These are phyloP conservation scores for Chaetomidium leptoderma DNA, from an alignment of 495 filamentous ascomycete species.

Conservation along the genomic window DNA sequence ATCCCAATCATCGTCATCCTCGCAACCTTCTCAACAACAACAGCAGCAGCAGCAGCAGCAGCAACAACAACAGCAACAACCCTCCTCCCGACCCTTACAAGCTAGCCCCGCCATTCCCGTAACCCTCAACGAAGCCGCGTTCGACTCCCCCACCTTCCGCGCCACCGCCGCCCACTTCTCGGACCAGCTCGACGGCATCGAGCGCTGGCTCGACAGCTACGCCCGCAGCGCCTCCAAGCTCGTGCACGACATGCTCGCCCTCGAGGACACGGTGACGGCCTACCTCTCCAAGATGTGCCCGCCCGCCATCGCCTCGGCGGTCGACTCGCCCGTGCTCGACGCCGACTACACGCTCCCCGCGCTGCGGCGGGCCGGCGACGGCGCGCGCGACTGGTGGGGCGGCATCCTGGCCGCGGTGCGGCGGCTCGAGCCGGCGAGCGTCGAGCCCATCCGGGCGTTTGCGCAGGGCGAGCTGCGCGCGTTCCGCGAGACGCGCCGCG, in stretches of 20 bases:
- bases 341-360: slow-evolving; percentile 92
- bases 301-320: slow-evolving; percentile 65
- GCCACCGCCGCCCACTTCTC: slow-evolving; percentile 82
- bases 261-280: slow-evolving; percentile 65
- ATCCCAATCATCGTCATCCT: slow-evolving; percentile 6
- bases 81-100: background rate
- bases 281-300: slow-evolving; percentile 70
- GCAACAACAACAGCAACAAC: background rate
- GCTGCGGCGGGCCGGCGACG: slow-evolving; percentile 77
- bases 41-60: background rate
- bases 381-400: slow-evolving; percentile 79
- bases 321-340: slow-evolving; percentile 71
- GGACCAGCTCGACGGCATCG: slow-evolving; percentile 86
- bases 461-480: slow-evolving; percentile 61
- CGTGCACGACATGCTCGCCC: slow-evolving; percentile 61
- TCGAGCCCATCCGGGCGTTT: slow-evolving; percentile 77
- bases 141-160: slow-evolving; percentile 94
- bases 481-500: slow-evolving; percentile 66
- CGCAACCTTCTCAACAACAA: slow-evolving; percentile 3
- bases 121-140: slow-evolving; percentile 83
- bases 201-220: slow-evolving; percentile 90
- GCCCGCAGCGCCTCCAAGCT: slow-evolving; percentile 74
- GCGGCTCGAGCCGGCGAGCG: slow-evolving; percentile 67
- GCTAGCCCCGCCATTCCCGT: slow-evolving; percentile 61
- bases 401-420: slow-evolving; percentile 65